phyloP scores from a whole-genome alignment of 2,329 filamentous ascomycete genomes.

The Shiraia sp. region DNA sequence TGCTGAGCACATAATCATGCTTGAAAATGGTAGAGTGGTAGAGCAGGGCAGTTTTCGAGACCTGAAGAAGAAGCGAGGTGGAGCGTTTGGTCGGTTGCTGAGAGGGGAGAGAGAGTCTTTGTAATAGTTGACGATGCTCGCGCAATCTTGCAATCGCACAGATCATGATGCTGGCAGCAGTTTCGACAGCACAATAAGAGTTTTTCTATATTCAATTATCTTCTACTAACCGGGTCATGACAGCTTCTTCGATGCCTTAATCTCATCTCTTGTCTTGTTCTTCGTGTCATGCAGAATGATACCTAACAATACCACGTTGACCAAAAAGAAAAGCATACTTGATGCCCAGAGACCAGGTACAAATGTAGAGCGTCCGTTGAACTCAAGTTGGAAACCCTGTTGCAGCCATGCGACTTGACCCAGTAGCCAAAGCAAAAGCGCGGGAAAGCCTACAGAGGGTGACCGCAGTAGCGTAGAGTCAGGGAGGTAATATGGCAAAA shows the following conservation, averaged over 20 bases:
- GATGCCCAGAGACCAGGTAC: slow-evolving; percentile 80
- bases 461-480: slow-evolving; percentile 70
- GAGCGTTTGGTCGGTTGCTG: slow-evolving; percentile 42
- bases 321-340: slow-evolving; percentile 76
- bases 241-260: slow-evolving; percentile 5
- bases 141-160: neutral
- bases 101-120: slow-evolving; percentile 37
- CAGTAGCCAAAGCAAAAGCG: slow-evolving; percentile 72
- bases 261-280: slow-evolving; percentile 4
- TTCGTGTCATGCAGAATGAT: slow-evolving; percentile 70
- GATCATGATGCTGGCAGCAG: too few relatives aligned
- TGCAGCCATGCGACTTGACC: slow-evolving; percentile 65
- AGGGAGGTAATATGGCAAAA: slow-evolving; percentile 89
- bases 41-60: slow-evolving; percentile 70
- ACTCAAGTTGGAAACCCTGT: slow-evolving; percentile 56
- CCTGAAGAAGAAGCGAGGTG: slow-evolving; percentile 48
- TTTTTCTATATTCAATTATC: neutral
- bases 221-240: neutral
- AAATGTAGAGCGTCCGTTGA: slow-evolving; percentile 78
- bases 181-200: neutral
- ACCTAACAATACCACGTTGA: slow-evolving; percentile 87
- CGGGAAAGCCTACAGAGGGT: slow-evolving; percentile 64
- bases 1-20: slow-evolving; percentile 72
- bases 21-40: slow-evolving; percentile 68
- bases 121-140: neutral